Evolutionary conservation across 2,329 filamentous ascomycete species (phyloP), one percentile per base, ranked within the genome.

Genomic region (Colletotrichum euphorbiae): DNA sequence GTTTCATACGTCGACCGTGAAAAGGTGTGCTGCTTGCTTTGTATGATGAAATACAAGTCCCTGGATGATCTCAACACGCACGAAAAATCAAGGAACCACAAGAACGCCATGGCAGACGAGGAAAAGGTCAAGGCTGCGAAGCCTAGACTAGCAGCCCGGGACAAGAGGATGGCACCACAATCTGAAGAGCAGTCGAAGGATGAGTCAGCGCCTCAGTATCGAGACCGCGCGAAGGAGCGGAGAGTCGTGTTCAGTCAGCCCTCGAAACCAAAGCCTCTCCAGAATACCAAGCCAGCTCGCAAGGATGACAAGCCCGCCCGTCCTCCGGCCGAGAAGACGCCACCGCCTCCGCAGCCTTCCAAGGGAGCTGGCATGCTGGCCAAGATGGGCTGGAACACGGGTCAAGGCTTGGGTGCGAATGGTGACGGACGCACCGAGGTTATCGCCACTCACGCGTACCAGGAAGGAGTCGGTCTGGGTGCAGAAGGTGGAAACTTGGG

Each of bases 341-440:
- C 73, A 4, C 67, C 75, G 4, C 67, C 75, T 1, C 78, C 82
- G 6, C 75, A 76, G 56, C 79, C 82, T 67, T 89, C 87, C 40
- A 92, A 90, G 76, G 90, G 90, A 12, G 89, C 89, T 0, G 87
- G 88, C 3, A 83, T 93, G 74, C 81, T 93, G 43, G 87, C 89
- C 43, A 93, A 92, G 81, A 91, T 92, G 87, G 91, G 91, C 28
- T 93, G 90, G 90, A 87, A 81, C 21, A 81, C 84, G 1, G 90
- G 91, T 8, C 83, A 85, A 64, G 90, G 91, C 0, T 81, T 93
- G 4, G 91, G 91, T 2, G 88, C 86, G 0, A 84, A 86, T 51
- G 88, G 87, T 6, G 84, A 84, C 6, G 91, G 91, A 0, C 83
- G 87, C 48, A 91, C 87, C 0, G 86, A 90, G 57, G 88, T 88